These are phyloP conservation scores for Pleurotus eryngii DNA, from an alignment of 768 basidiomycete genomes.

Conservation along the genomic window DNA sequence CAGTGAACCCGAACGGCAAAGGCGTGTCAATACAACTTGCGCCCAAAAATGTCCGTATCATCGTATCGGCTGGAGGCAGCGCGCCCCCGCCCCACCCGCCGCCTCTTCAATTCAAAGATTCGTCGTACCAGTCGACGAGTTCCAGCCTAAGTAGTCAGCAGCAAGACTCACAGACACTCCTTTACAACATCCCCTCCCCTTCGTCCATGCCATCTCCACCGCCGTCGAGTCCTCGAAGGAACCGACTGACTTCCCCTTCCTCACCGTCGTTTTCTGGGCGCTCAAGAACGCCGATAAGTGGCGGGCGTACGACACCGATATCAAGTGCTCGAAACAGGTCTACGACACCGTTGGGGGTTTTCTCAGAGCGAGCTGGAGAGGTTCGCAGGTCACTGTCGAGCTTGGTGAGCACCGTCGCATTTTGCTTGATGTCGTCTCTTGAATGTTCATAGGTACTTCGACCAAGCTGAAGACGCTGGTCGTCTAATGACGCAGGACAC, in stretches of 20 bases:
- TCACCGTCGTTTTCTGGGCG: constrained; percentile 55
- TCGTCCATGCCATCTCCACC: constrained; percentile 59
- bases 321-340: constrained; percentile 62
- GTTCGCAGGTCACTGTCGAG: constrained; percentile 73
- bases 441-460: constrained; percentile 62
- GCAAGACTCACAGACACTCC: constrained; percentile 57
- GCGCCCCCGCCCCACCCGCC: constrained; percentile 59
- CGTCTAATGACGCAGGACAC: constrained; percentile 76
- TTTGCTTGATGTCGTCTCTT: not conserved
- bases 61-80: constrained; percentile 66
- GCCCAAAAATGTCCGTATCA: constrained; percentile 48
- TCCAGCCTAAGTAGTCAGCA: constrained; percentile 36
- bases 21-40: constrained; percentile 9
- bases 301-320: constrained; percentile 50
- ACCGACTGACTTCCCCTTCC: constrained; percentile 46
- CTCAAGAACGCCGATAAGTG: constrained; percentile 45
- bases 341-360: constrained; percentile 62
- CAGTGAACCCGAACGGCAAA: not conserved
- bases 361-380: constrained; percentile 68
- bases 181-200: constrained; percentile 72
- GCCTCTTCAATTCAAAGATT: constrained; percentile 53
- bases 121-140: constrained; percentile 36
- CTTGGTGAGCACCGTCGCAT: constrained; percentile 52
- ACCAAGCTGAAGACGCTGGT: constrained; percentile 76
- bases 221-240: constrained; percentile 49